These are phyloP conservation scores for Friedmanniomyces simplex DNA, from an alignment of 495 filamentous ascomycete genomes.

Conservation along the genomic window DNA sequence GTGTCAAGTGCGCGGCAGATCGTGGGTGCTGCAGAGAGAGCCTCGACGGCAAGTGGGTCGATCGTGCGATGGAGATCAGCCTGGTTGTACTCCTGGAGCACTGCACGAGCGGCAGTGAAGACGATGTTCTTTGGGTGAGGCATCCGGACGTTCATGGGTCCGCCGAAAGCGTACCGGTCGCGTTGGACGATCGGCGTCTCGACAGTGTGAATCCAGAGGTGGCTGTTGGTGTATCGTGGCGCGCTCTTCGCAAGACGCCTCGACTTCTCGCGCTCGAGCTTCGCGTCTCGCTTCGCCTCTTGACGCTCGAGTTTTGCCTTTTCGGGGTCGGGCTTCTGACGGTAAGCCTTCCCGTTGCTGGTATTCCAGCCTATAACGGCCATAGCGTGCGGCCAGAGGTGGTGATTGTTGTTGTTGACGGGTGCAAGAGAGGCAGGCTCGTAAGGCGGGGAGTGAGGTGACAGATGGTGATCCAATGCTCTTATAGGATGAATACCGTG, in stretches of 20 bases:
- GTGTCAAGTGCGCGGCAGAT: background rate
- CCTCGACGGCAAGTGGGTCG: background rate
- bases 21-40: background rate
- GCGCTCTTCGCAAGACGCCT: background rate
- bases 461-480: too few relatives aligned
- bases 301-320: too few relatives aligned
- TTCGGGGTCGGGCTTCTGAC: background rate
- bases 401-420: background rate
- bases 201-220: background rate
- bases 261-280: background rate
- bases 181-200: background rate
- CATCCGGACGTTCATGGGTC: background rate
- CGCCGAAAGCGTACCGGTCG: background rate
- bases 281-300: background rate
- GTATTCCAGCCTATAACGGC: background rate
- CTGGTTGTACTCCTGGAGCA: background rate
- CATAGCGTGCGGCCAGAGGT: background rate
- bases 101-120: background rate
- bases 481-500: too few relatives aligned
- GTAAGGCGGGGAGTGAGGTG: too few relatives aligned
- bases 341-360: background rate
- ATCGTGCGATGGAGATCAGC: background rate
- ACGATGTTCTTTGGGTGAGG: background rate
- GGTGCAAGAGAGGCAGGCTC: too few relatives aligned
- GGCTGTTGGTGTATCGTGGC: background rate